A percentile compares a stretch with the other conserved stretches of the same genome.
These are phyloP conservation scores for Apiotrichum porosum DNA, from an alignment of 1,284 basidiomycete species.

Conservation along the genomic window DNA sequence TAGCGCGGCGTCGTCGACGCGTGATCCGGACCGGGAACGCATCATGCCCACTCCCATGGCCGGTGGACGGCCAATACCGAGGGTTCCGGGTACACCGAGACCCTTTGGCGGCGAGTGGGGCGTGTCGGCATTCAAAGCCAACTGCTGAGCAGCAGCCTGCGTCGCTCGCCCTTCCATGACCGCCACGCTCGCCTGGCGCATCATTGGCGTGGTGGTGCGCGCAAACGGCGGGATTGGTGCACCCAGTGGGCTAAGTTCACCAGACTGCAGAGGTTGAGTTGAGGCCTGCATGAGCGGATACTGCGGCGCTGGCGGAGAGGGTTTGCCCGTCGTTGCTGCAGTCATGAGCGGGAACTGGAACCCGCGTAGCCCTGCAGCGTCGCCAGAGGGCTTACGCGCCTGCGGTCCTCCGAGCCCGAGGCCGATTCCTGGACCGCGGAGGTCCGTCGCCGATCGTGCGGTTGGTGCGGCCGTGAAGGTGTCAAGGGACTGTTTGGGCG, in stretches of 20 bases:
- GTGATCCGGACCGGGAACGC: slow-evolving; percentile 36
- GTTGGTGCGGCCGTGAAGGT: slow-evolving; percentile 29
- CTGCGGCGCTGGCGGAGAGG: slow-evolving; percentile 1
- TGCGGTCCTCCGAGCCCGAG: too few relatives aligned
- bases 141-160: slow-evolving; percentile 28
- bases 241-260: slow-evolving; percentile 6
- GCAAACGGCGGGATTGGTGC: slow-evolving; percentile 15
- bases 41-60: slow-evolving; percentile 30
- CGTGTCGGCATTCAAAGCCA: slow-evolving; percentile 21
- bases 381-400: slow-evolving; percentile 26
- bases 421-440: too few relatives aligned
- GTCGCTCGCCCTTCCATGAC: slow-evolving; percentile 45
- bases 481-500: too few relatives aligned
- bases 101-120: slow-evolving; percentile 23
- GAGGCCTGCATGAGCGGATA: slow-evolving; percentile 14
- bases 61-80: slow-evolving; percentile 7
- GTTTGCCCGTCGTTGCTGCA: slow-evolving; percentile 10
- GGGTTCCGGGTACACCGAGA: slow-evolving; percentile 20
- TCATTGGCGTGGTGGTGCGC: slow-evolving; percentile 34
- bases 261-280: slow-evolving; percentile 10
- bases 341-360: slow-evolving; percentile 44
- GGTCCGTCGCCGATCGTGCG: too few relatives aligned
- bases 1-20: slow-evolving; percentile 25
- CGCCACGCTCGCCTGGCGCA: slow-evolving; percentile 45
- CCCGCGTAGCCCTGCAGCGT: slow-evolving; percentile 35